Evolutionary conservation across 2,329 filamentous ascomycete genomes (phyloP), one percentile per base, ranked within the genome.

Genomic region (Neoarthrinium moseri): DNA sequence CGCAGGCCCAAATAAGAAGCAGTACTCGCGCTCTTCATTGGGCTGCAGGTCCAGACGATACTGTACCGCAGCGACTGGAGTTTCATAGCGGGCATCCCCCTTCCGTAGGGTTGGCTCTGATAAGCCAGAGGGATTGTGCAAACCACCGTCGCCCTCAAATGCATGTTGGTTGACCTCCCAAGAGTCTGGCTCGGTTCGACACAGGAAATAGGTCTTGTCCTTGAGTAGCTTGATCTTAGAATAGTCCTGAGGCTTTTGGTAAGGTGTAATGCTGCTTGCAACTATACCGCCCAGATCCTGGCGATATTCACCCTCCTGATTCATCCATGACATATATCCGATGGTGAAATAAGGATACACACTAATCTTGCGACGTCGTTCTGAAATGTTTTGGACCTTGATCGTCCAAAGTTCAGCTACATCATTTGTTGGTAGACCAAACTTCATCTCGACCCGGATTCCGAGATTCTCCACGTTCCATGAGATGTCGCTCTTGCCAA

Each of bases 291-390:
- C 64, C 17, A 79, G 64, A 8, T 77, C 71, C 5, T 62, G 45
- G 18, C 71, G 67, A 66, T 74, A 80, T 51, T 77, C 72, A 27
- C 72, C 77, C 24, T 74, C 75, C 57, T 80, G 78, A 57, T 79
- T 81, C 77, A 81, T 81, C 77, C 77, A 81, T 12, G 77, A 80
- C 75, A 79, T 80, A 62, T 78, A 79, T n/a, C 77, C 77, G 43
- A 80, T 69, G 27, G 75, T 72, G 60, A 81, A 81, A 53, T 80
- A 80, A 0, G 78, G 77, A 48, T 77, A 79, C 23, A 80, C 61
- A 57, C 74, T 76, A 50, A 80, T 57, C 36, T 66, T 71, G 12
- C 77, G 69, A 5, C 67, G 60, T 4, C 68, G 67, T 21, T 57
- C 59, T 0, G 74, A 73, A 6, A 74, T 43, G 51, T 81, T 81